phyloP scores from a whole-genome alignment of 1,284 basidiomycete genomes.

The Apiotrichum gracile region DNA sequence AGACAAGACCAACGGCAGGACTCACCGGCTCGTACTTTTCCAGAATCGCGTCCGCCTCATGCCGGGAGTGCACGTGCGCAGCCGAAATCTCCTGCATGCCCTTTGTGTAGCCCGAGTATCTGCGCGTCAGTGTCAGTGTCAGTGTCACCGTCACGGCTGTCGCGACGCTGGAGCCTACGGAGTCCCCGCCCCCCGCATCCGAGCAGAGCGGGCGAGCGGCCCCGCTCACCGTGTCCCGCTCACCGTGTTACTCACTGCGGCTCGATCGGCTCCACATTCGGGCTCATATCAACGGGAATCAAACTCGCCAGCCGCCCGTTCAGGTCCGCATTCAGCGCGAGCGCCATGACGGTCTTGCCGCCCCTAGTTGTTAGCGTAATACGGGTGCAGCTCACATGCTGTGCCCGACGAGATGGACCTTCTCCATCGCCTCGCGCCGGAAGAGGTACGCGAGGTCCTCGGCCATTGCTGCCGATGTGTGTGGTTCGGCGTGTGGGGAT shows the following conservation, averaged over 20 bases:
- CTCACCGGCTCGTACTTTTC: slow-evolving; percentile 48
- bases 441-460: slow-evolving; percentile 49
- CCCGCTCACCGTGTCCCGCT: no score
- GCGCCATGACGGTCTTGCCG: slow-evolving; percentile 53
- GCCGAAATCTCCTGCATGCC: slow-evolving; percentile 51
- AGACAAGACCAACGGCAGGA: slow-evolving; percentile 18
- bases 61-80: slow-evolving; percentile 44
- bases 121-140: slow-evolving; percentile 1
- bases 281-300: slow-evolving; percentile 54
- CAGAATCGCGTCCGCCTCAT: slow-evolving; percentile 52
- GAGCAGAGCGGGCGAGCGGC: slow-evolving; percentile 1
- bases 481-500: slow-evolving; percentile 51
- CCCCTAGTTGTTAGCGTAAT: slow-evolving; percentile 42
- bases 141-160: no score
- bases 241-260: slow-evolving; percentile 42
- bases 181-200: slow-evolving; percentile 9
- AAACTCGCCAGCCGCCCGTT: slow-evolving; percentile 46
- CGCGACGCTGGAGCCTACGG: no score
- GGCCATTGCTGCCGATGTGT: slow-evolving; percentile 49
- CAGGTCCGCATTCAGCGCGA: slow-evolving; percentile 47
- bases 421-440: slow-evolving; percentile 35
- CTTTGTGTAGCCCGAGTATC: slow-evolving; percentile 45
- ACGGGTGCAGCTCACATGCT: slow-evolving; percentile 48
- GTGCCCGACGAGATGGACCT: slow-evolving; percentile 52
- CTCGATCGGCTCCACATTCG: slow-evolving; percentile 51